Evolutionary conservation across 2,329 filamentous ascomycete genomes (phyloP).

Genomic region (Talaromyces sp.): DNA sequence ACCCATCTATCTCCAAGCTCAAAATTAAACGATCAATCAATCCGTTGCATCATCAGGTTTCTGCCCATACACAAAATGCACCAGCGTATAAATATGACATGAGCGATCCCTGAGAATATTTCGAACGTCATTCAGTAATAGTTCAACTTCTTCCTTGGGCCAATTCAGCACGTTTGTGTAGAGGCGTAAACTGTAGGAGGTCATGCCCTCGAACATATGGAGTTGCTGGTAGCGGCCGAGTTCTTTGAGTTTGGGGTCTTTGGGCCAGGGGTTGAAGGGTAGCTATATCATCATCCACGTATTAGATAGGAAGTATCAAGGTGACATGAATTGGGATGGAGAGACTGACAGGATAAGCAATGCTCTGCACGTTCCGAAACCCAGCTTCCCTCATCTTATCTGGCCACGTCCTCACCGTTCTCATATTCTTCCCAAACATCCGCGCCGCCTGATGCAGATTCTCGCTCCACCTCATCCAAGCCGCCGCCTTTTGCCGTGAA

Average conservation of each 20-base stretch:
- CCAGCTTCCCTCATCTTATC: slow-evolving; percentile 26
- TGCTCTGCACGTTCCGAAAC: slow-evolving; percentile 27
- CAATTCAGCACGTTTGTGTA: slow-evolving; percentile 30
- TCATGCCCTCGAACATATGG: slow-evolving; percentile 24
- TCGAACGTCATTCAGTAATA: slow-evolving; percentile 31
- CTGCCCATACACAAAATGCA: slow-evolving; percentile 20
- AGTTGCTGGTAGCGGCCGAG: slow-evolving; percentile 36
- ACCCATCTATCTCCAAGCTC: background rate
- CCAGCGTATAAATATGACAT: slow-evolving; percentile 29
- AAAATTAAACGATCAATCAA: background rate
- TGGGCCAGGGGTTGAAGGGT: slow-evolving; percentile 33
- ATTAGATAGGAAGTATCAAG: background rate
- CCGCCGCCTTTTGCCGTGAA: slow-evolving; percentile 17
- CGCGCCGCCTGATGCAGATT: slow-evolving; percentile 22
- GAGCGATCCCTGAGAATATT: slow-evolving; percentile 30
- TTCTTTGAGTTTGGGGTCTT: slow-evolving; percentile 48
- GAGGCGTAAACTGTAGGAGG: slow-evolving; percentile 26
- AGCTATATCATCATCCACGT: slow-evolving; percentile 12
- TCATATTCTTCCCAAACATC: slow-evolving; percentile 25
- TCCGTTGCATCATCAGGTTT: slow-evolving; percentile 6
- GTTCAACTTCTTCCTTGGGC: slow-evolving; percentile 30
- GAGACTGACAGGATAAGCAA: slow-evolving; percentile 22
- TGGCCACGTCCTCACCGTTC: slow-evolving; percentile 19
- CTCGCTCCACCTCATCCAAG: slow-evolving; percentile 20
- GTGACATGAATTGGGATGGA: background rate